A percentile compares a stretch with the other conserved stretches of the same genome.
phyloP scores from a whole-genome alignment of 2,329 filamentous ascomycete genomes.

The Phyllosticta paracitricarpa region DNA sequence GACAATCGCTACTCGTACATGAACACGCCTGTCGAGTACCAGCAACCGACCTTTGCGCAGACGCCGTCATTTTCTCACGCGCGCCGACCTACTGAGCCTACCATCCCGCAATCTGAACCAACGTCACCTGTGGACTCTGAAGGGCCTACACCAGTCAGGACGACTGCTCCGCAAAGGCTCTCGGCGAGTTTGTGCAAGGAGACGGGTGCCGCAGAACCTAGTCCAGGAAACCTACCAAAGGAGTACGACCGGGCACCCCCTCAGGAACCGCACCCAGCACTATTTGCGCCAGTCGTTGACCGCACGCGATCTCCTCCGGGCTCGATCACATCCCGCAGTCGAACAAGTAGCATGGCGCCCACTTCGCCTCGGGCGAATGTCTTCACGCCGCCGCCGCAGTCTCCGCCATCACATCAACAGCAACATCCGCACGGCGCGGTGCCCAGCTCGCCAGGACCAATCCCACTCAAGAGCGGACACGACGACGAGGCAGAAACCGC shows the following conservation, averaged over 20 bases:
- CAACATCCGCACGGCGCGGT: constrained; percentile 15
- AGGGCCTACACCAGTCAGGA: constrained; percentile 8
- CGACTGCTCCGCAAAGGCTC: constrained; percentile 12
- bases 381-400: constrained; percentile 15
- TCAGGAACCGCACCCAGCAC: constrained; percentile 13
- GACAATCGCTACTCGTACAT: constrained; percentile 25
- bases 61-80: constrained; percentile 13
- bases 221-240: constrained; percentile 1
- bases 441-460: constrained; percentile 19
- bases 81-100: constrained; percentile 14
- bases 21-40: constrained; percentile 25
- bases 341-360: constrained; percentile 24
- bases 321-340: constrained; percentile 17
- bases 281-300: constrained; percentile 11
- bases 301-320: constrained; percentile 2
- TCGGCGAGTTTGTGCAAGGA: constrained; percentile 14
- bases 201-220: constrained; percentile 2
- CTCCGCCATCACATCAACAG: constrained; percentile 19
- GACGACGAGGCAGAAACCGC: constrained; percentile 10
- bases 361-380: constrained; percentile 20
- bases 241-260: constrained; percentile 19
- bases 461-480: constrained; percentile 17
- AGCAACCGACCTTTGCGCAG: constrained; percentile 17
- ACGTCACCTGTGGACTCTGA: constrained; percentile 13
- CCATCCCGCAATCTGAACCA: constrained; percentile 16